Base-by-base conservation (phyloP, 208 protist genomes). In the Crithidia sp. region DNA sequence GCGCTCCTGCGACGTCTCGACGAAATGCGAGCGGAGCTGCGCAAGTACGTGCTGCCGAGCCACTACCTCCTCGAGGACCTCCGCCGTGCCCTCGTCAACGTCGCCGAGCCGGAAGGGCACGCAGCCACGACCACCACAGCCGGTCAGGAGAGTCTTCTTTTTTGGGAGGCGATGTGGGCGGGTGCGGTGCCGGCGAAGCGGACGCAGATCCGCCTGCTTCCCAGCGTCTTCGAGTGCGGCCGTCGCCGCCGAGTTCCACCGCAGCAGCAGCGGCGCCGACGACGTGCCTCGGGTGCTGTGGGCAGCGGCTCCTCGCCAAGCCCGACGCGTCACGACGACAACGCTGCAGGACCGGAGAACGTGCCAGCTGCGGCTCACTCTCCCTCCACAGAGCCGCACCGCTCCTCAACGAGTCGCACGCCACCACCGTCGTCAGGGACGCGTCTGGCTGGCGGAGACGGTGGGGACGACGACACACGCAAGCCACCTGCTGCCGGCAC, bases 61-160 rank as follows among this genome's bases (percentile, higher is more conserved):
- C 83, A 88, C 67, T 88, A 88, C 62, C 67, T 88, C 6, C 67
- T 85, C 12, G 79, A 85, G 56, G 77, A 85, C 61, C 58, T 88
- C n/a, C 83, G 83, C 3, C 49, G 39, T 17, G 79, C 83, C 16
- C 28, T 76, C 17, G 9, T 73, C 19, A 60, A 76, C 41, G 57
- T 81, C n/a, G 72, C 74, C 0, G 69, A 71, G 60, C 4, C 58
- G 50, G 65, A 74, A n/a, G 70, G 59, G 6, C 67, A 83, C 9
- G 16, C 47, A 8, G 52, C 59, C 53, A 39, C 19, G 9, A 36
- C 53, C 47, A 69, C 52, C 14, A 4, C 14, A 10, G 76, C 77
- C 12, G 58, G 63, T 7, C 74, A 74, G 53, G 40, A 37, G 19
- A 78, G 71, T 14, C 68, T 88, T 12, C 62, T 85, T 8, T 82